Evolutionary conservation across 2,329 filamentous ascomycete species (phyloP), one percentile per base, ranked within the genome.

Genomic region (Cladophialophora chaetospira): DNA sequence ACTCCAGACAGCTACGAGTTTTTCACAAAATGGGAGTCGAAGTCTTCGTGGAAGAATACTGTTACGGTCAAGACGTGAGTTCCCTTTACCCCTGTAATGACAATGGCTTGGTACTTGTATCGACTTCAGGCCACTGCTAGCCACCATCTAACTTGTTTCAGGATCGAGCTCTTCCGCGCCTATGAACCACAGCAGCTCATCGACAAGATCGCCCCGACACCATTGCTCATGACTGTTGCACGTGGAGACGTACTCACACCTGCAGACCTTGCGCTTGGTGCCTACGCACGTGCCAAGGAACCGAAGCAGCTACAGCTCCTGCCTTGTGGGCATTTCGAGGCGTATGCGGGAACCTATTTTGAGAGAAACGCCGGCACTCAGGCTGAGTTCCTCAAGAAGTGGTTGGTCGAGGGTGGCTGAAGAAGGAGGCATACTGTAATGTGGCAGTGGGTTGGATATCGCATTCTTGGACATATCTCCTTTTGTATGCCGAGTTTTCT

Each of bases 301-400:
- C 73, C 73, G 15, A 77, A 77, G 61, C 63, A 73, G 53, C 62
- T 77, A 45, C 63, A 69, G 10, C 61, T 73, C 17, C 49, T 76
- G 21, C 64, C 68, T 6, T 69, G 71, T n/a, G 73, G 71, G 2
- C 74, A 76, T 65, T 76, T 75, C 62, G 73, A 74, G 55, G 67
- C 57, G 9, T 76, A 74, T 51, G 65, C 69, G 46, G 71, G 71
- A 2, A 45, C 52, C 1, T 50, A 53, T 10, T 64, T 64, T 55
- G 61, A 63, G 29, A 55, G 54, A 33, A 72, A 72, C 53, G 63
- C 69, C 42, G 59, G 53, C 5, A 61, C 48, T 13, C 70, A 75
- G 62, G 59, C 66, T 11, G 67, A 70, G 33, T 74, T 74, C 55
- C 57, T 74, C 63, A 64, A 64, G 57, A 61, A 62, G 42, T 61